Percentiles rank a stretch among this genome's conserved stretches.
Conservation (phyloP, 129 eudicot species). For the Centaurea solstitialis region DNA sequence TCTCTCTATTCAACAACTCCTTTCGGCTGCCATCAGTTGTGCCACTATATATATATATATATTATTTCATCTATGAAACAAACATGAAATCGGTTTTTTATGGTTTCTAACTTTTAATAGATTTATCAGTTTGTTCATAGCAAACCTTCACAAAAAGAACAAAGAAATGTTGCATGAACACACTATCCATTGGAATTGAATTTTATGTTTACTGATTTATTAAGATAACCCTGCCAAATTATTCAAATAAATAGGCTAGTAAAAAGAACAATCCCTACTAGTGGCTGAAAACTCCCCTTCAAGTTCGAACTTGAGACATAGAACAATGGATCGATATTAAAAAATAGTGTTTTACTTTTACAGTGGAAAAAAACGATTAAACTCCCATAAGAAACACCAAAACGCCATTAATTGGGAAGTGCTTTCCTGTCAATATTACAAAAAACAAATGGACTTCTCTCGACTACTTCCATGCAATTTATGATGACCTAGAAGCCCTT, state of each 20-base stretch:
- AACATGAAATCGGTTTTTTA: no score
- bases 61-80: no score
- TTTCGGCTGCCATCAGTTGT: no score
- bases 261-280: not conserved
- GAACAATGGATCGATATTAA: not conserved
- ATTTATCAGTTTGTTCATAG: no score
- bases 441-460: constrained; percentile 43
- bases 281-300: not conserved
- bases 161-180: not conserved
- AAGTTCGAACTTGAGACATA: constrained; percentile 12
- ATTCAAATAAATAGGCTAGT: not conserved
- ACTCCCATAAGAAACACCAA: constrained; percentile 62
- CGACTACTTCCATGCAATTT: constrained; percentile 21
- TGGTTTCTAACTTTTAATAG: no score
- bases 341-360: not conserved
- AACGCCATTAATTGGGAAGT: constrained; percentile 57
- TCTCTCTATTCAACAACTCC: no score
- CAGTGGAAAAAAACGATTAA: constrained; percentile 7
- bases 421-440: constrained; percentile 60
- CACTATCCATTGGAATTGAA: no score
- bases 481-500: constrained; percentile 23
- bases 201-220: not conserved
- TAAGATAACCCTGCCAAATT: not conserved
- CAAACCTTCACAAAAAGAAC: not conserved
- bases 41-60: no score